Conservation (phyloP, 2,329 filamentous ascomycete species). For the Sporothrix brunneoviolacea region DNA sequence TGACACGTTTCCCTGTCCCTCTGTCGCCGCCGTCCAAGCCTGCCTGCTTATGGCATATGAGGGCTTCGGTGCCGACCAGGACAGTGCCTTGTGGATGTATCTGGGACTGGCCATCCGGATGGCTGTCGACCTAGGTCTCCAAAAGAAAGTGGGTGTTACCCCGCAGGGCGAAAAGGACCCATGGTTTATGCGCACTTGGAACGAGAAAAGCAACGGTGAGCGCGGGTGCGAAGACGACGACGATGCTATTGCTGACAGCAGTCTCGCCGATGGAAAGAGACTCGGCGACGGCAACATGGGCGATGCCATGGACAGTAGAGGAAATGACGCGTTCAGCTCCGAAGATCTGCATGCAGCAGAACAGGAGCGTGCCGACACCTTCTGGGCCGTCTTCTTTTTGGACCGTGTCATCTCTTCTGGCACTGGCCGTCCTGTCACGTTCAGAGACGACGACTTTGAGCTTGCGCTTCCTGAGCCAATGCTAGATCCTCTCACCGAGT, state of each 20-base stretch:
- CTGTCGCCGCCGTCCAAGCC: constrained; percentile 76
- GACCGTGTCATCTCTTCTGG: constrained; percentile 84
- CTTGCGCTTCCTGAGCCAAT: constrained; percentile 56
- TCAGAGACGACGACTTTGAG: constrained; percentile 80
- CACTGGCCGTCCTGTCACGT: constrained; percentile 74
- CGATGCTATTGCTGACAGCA: constrained; percentile 18
- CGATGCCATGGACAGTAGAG: constrained; percentile 21
- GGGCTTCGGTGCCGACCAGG: constrained; percentile 80
- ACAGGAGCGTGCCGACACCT: constrained; percentile 76
- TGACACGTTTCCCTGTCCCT: constrained; percentile 76
- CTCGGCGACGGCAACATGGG: constrained; percentile 34
- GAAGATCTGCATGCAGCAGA: constrained; percentile 61
- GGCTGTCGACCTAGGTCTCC: constrained; percentile 64
- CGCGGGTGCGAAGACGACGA: constrained; percentile 20
- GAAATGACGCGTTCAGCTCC: constrained; percentile 35
- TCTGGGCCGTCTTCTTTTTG: constrained; percentile 85
- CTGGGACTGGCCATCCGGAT: constrained; percentile 72
- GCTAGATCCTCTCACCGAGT: constrained; percentile 51
- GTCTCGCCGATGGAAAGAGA: constrained; percentile 21
- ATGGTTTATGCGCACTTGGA: constrained; percentile 40
- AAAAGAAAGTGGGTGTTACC: constrained; percentile 70
- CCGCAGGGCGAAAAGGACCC: constrained; percentile 50
- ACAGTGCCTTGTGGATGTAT: constrained; percentile 92
- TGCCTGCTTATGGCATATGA: constrained; percentile 81
- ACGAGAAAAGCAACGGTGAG: constrained; percentile 27